Base-by-base conservation (phyloP, 73 alveolate species). In the Paramecium caudatum region DNA sequence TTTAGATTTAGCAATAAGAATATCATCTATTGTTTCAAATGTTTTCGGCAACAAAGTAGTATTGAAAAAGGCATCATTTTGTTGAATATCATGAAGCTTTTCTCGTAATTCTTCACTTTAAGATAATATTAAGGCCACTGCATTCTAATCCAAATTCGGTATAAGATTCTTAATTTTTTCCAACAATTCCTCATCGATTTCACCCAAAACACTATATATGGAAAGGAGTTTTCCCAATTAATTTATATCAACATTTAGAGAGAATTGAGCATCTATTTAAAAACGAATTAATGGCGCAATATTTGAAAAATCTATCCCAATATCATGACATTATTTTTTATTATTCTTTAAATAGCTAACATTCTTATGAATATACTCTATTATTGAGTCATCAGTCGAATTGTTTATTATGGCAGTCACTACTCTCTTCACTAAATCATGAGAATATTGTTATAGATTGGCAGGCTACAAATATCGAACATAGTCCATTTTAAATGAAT, bases 211-310 rank as follows among this genome's bases (percentile, higher is more conserved):
- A 3, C 30, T 55, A 10, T 55, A 55, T 9, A 55, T 55, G 23
- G 1, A 23, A 27, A 55, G 30, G 25, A 17, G 30, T 55, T 55
- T 55, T 7, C 8, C 2, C 7, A 55, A 55, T 55, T 55, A 55
- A 5, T 55, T 43, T 10, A 55, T 27, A 23, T 55, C 80, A 2
- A 55, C 80, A 27, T 55, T 55, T 7, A 43, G 46, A 27, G 80
- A 27, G 30, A 55, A 55, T 55, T 55, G 46, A 9, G 80, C 80
- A 27, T 55, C 80, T 10, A 55, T 55, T 55, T 55, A 1, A 55
- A 55, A 55, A 27, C 30, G 23, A 3, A 55, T 55, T 10, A 10
- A 55, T 23, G 80, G 80, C 7, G 46, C 80, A 55, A 55, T 55
- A 55, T 10, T 27, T 55, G 23, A 55, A 21, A 55, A 55, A 23